Evolutionary conservation across 345 rosid genomes (phyloP).

Genomic region (Bruguiera sexangula): DNA sequence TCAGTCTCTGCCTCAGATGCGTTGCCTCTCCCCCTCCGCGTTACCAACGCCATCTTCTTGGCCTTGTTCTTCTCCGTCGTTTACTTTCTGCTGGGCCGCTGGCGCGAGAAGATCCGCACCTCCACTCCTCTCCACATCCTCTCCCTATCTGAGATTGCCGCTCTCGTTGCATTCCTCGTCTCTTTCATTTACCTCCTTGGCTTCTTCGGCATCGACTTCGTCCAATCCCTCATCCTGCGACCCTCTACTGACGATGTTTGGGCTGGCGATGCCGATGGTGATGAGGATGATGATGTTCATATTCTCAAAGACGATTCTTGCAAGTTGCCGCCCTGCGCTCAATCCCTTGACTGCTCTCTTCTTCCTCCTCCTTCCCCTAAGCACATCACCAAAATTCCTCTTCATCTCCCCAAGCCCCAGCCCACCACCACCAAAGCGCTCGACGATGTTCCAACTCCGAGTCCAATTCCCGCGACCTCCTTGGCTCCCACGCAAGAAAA

Average conservation of each 20-base stretch:
- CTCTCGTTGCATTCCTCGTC: slow-evolving; percentile 25
- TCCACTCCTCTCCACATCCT: slow-evolving; percentile 36
- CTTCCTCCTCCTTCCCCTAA: background rate
- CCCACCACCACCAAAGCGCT: slow-evolving; percentile 1
- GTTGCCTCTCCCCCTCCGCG: slow-evolving; percentile 16
- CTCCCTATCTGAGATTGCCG: slow-evolving; percentile 27
- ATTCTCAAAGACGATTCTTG: slow-evolving; percentile 17
- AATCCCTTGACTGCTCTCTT: slow-evolving; percentile 21
- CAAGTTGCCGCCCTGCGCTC: slow-evolving; percentile 18
- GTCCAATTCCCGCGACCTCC: background rate
- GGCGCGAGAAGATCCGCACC: slow-evolving; percentile 44
- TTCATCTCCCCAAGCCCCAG: background rate
- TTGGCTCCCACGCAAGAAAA: background rate
- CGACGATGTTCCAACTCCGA: background rate
- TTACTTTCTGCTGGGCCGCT: slow-evolving; percentile 37
- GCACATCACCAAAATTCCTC: background rate
- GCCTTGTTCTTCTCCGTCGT: slow-evolving; percentile 34
- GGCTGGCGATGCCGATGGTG: slow-evolving; percentile 21
- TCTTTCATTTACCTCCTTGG: slow-evolving; percentile 35
- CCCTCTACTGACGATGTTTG: slow-evolving; percentile 29
- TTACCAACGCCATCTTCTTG: slow-evolving; percentile 32
- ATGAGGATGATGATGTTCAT: background rate
- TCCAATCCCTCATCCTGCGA: slow-evolving; percentile 35
- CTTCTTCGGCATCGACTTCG: slow-evolving; percentile 40
- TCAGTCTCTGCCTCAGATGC: slow-evolving; percentile 15